Base-by-base conservation (phyloP, 1,284 basidiomycete species). In the Singerocomus rubriflavus region DNA sequence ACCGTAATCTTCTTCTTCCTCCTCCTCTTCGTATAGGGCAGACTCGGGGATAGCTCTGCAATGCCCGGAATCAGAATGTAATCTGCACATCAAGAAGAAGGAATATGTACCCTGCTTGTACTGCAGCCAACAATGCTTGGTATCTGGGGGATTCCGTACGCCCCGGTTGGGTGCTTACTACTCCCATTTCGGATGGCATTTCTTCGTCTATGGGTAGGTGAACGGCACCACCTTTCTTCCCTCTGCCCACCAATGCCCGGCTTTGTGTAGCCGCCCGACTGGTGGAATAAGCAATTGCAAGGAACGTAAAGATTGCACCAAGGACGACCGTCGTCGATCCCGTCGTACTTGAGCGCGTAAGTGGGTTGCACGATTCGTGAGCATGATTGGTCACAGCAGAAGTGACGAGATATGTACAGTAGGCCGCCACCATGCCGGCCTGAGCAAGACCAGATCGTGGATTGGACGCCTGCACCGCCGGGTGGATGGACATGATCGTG, bases 271-370 rank as follows among this genome's bases (percentile, higher is more conserved):
- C 96, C 2, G 97, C 96, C 41, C 97, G 80, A 21, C 88, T 93
- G 0, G 96, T 99, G 21, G 94, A 97, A 68, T 98, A 99, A 10
- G 97, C 96, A 59, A 99, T 98, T 3, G 97, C 95, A 41, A 98
- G 72, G 79, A 99, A 98, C 1, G 96, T 99, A 72, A 99, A 98
- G 13, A 94, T 71, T 5, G 93, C 97, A 38, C 96, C 97, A 38
- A 98, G 76, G 26, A 98, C 78, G 31, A 96, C 85, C 1, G 93
- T 91, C 4, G 93, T 94, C 21, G 86, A 94, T 56, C 88, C 84
- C 1, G 94, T 91, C 43, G 76, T 85, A 57, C 74, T 79, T 37
- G 80, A 81, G 43, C 80, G 77, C 30, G 80, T 79, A 16, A 98
- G 77, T 0, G 97, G 96, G 69, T 99, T 99, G 76, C 96, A 99